Evolutionary conservation across 805 yeast species (phyloP).

Genomic region (Candida hungchunana): DNA sequence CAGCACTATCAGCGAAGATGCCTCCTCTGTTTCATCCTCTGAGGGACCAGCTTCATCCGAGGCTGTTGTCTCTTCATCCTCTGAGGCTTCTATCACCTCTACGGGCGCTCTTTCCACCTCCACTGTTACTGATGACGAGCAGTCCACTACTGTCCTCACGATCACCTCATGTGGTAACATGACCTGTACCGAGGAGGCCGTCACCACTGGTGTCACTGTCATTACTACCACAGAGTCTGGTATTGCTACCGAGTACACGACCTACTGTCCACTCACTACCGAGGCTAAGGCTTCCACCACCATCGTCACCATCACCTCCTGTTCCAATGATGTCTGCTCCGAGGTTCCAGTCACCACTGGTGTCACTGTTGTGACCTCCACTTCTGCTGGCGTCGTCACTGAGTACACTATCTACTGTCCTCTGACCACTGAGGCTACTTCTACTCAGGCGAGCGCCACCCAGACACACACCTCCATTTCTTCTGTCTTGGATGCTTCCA

Average conservation of each 20-base stretch:
- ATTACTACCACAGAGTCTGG: background rate
- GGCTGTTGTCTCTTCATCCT: background rate
- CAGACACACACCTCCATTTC: too few species aligned
- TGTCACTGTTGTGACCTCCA: background rate
- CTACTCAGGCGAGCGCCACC: too few species aligned
- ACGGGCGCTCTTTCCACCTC: too few species aligned
- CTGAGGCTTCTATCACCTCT: slow-evolving; percentile 2
- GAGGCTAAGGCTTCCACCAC: background rate
- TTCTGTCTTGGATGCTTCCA: too few species aligned
- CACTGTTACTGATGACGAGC: too few species aligned
- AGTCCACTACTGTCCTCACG: background rate
- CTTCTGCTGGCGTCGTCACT: background rate
- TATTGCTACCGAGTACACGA: background rate
- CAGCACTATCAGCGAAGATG: slow-evolving; percentile 5
- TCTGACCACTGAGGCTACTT: too few species aligned
- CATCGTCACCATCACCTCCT: background rate
- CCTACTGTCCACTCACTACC: background rate
- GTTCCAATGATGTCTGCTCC: background rate
- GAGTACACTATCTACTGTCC: background rate
- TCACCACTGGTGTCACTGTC: background rate
- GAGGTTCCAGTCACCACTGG: background rate
- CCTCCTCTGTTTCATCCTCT: background rate
- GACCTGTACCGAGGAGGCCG: background rate
- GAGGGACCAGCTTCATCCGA: too few species aligned
- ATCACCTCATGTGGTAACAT: background rate